Evolutionary conservation across 2,329 filamentous ascomycete species (phyloP), one percentile per base, ranked within the genome.

Genomic region (Sarocladium kiliense): DNA sequence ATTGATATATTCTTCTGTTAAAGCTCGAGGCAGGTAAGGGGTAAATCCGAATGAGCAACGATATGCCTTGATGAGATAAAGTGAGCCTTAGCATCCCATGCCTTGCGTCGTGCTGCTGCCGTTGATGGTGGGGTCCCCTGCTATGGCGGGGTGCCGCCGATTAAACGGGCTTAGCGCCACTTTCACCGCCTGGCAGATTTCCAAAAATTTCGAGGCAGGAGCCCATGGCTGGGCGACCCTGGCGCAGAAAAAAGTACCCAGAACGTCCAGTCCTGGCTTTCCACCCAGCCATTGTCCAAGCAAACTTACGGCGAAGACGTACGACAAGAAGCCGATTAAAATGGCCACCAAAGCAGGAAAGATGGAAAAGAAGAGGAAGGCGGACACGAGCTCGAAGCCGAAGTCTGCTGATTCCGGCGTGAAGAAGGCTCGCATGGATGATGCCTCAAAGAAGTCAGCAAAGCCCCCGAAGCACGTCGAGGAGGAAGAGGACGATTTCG

Each of bases 351-450:
- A 78, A 65, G 65, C 66, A 56, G 69, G 73, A 54, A 69, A 71
- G 45, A 68, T 70, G 34, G 78, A 78, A 53, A 76, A 71, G 58
- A 87, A 87, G 71, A 74, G 84, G 61, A 87, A 86, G 70, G 74
- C 75, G 32, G 69, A 73, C 25, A 66, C 74, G 7, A 64, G 63
- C 32, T 66, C 67, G 34, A 82, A 79, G 66, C 69, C 73, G 44
- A 73, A 66, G 53, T 61, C 71, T 18, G 69, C 71, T 47, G 71
- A 71, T 54, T 39, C 32, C 19, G 50, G 50, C 14, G 72, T 72
- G 55, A 84, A 84, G 68, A 86, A 86, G 66, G 69, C 73, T 37
- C 75, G 76, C 60, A 63, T 78, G 30, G 68, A 74, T 23, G 56
- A 67, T 68, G 59, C 42, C 60, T 18, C 58, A 57, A 56, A 62